phyloP scores from a whole-genome alignment of 1,284 basidiomycete genomes.

The Rhizopogon hawkerae region DNA sequence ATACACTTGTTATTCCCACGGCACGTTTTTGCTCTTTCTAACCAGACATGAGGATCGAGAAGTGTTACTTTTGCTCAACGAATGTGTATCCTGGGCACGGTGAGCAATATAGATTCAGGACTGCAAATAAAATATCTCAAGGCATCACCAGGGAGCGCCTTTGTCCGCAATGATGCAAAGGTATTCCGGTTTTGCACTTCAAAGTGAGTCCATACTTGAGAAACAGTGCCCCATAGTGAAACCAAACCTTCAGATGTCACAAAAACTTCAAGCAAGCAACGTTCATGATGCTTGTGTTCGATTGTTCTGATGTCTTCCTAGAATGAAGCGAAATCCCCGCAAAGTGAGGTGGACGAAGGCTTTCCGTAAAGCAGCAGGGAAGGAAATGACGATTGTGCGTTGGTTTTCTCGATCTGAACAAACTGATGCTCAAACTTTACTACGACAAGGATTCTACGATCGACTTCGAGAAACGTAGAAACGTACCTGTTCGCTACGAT shows the following conservation, averaged over 20 bases:
- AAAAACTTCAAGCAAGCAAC: constrained; percentile 89
- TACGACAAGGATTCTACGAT: constrained; percentile 83
- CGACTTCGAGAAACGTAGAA: constrained; percentile 98
- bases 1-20: constrained; percentile 17
- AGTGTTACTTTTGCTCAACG: constrained; percentile 90
- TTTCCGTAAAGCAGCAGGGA: constrained; percentile 97
- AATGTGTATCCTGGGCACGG: constrained; percentile 95
- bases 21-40: neutral
- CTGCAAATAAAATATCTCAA: neutral
- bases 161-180: constrained; percentile 95
- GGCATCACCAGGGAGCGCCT: constrained; percentile 61
- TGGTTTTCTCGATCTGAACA: constrained; percentile 1
- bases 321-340: constrained; percentile 99
- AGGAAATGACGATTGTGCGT: constrained; percentile 98
- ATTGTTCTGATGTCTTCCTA: constrained; percentile 25
- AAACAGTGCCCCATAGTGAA: constrained; percentile 9
- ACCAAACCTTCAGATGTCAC: constrained; percentile 60
- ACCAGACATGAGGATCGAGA: constrained; percentile 69
- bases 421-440: neutral
- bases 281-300: neutral
- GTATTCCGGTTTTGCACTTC: constrained; percentile 95
- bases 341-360: constrained; percentile 99
- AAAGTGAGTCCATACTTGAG: constrained; percentile 53
- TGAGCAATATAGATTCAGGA: constrained; percentile 22
- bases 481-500: constrained; percentile 97